Evolutionary conservation across 305 asterid genomes (phyloP).

Genomic region (Fraxinus dipetala): DNA sequence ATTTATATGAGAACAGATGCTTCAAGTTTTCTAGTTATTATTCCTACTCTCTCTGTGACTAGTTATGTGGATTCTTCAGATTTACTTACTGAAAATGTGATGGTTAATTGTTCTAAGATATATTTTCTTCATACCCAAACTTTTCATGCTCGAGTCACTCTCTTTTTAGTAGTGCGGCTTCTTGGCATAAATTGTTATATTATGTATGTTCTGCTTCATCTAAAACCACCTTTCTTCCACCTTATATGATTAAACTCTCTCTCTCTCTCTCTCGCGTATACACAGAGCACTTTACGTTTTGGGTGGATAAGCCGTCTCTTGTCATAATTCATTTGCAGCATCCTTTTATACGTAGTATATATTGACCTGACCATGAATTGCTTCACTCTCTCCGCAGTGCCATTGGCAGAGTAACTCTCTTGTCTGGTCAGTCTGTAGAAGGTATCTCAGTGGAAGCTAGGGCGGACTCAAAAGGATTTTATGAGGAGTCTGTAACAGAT

Average conservation of each 20-base stretch:
- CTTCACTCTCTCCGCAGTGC: slow-evolving; percentile 55
- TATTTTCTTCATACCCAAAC: background rate
- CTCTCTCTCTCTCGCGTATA: background rate
- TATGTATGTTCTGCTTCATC: slow-evolving; percentile 6
- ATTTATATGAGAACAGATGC: slow-evolving; percentile 8
- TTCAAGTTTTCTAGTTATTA: slow-evolving; percentile 5
- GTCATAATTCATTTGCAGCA: background rate
- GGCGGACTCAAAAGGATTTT: slow-evolving; percentile 84
- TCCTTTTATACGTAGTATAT: background rate
- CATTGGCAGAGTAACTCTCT: slow-evolving; percentile 69
- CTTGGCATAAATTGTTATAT: slow-evolving; percentile 2
- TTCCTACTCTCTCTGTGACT: background rate
- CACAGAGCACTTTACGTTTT: background rate
- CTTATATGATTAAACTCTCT: background rate
- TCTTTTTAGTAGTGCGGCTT: background rate
- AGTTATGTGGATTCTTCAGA: slow-evolving; percentile 6
- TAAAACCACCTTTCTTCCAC: slow-evolving; percentile 4
- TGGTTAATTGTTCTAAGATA: background rate
- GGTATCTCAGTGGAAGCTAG: slow-evolving; percentile 88
- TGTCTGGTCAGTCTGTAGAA: slow-evolving; percentile 92
- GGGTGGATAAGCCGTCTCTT: background rate
- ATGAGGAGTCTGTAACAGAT: slow-evolving; percentile 87
- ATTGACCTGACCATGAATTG: slow-evolving; percentile 19
- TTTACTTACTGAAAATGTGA: background rate
- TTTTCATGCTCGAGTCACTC: slow-evolving; percentile 1